These are phyloP conservation scores for Diaporthe amygdali DNA, from an alignment of 2,329 filamentous ascomycete species.

Conservation along the genomic window DNA sequence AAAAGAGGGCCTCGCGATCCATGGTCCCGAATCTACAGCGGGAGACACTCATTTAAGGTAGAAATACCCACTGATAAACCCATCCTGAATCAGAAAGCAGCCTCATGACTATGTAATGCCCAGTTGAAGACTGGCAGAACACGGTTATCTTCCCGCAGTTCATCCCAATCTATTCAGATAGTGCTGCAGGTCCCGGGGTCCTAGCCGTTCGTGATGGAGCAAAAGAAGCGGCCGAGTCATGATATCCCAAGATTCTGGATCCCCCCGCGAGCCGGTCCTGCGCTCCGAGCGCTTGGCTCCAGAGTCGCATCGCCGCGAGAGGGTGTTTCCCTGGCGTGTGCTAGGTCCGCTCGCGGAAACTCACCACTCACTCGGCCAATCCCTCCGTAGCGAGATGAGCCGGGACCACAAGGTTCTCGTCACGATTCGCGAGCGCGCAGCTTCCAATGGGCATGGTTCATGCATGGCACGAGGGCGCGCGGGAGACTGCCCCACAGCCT, in stretches of 20 bases:
- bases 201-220: background rate
- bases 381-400: conserved; percentile 2
- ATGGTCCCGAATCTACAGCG: background rate
- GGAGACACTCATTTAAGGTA: background rate
- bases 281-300: background rate
- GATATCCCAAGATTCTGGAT: conserved; percentile 1
- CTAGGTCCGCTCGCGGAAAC: background rate
- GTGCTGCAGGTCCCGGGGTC: background rate
- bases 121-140: background rate
- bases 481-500: background rate
- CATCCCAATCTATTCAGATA: background rate
- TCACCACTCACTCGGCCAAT: background rate
- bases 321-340: background rate
- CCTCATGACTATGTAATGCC: background rate
- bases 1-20: background rate
- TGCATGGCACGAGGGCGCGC: background rate
- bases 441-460: background rate
- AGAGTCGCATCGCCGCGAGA: background rate
- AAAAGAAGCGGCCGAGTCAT: background rate
- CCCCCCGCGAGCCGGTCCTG: background rate
- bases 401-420: background rate
- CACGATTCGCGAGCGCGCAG: background rate
- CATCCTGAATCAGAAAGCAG: background rate
- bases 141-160: background rate
- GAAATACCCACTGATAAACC: background rate